Evolutionary conservation across 1,284 basidiomycete genomes (phyloP).

Genomic region (Boletus sp.): DNA sequence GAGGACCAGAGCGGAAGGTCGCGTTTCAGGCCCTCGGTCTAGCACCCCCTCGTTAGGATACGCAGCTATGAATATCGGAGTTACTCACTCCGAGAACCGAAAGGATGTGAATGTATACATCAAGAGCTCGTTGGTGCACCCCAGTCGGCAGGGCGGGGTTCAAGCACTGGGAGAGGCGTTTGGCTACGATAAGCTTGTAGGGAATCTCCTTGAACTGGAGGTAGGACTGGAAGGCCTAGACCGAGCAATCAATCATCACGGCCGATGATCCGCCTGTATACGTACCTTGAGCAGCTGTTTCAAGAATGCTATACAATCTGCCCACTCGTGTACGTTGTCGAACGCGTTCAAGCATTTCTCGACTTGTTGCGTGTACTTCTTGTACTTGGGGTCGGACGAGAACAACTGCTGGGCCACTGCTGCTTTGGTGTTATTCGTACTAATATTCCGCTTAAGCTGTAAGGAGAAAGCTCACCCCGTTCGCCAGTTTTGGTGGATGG

Average conservation of each 20-base stretch:
- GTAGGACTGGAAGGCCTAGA: conserved; percentile 85
- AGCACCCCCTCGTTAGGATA: conserved; percentile 11
- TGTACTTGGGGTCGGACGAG: conserved; percentile 88
- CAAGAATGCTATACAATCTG: conserved; percentile 97
- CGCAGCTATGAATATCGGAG: neutral
- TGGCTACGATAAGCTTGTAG: conserved; percentile 90
- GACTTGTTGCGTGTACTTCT: conserved; percentile 89
- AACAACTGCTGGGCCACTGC: conserved; percentile 48
- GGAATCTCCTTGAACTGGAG: conserved; percentile 95
- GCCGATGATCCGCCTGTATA: neutral
- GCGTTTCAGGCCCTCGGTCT: conserved; percentile 84
- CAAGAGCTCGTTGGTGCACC: conserved; percentile 93
- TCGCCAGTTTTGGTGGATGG: conserved; percentile 39
- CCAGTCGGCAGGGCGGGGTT: conserved; percentile 96
- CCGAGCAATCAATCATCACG: neutral
- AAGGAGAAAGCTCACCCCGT: conserved; percentile 42
- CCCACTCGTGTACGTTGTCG: conserved; percentile 98
- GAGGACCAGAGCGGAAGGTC: conserved; percentile 95
- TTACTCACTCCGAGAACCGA: conserved; percentile 79
- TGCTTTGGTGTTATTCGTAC: conserved; percentile 19
- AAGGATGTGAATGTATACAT: conserved; percentile 92
- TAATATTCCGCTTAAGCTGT: conserved; percentile 1
- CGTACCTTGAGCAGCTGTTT: conserved; percentile 86
- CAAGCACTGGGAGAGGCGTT: conserved; percentile 92
- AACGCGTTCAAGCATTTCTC: conserved; percentile 92